phyloP scores from a whole-genome alignment of 441 rosid genomes.

The Corymbia citriodora region DNA sequence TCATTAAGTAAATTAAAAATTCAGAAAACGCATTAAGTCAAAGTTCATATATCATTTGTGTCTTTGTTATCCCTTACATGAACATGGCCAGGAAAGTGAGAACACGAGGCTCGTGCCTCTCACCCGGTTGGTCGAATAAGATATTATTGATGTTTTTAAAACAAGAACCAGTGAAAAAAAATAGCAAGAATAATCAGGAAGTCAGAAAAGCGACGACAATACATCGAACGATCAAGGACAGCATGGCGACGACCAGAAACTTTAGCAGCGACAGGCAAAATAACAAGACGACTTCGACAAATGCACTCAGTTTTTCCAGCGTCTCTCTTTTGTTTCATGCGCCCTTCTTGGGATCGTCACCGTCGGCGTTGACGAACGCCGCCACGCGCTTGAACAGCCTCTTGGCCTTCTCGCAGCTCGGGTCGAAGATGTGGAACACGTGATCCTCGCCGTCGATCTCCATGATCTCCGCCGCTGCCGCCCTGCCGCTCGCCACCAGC shows the following conservation, averaged over 20 bases:
- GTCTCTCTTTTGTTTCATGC: background rate
- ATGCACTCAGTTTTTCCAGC: background rate
- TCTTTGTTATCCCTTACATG: no score
- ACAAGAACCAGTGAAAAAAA: background rate
- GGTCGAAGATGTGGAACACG: constrained; percentile 66
- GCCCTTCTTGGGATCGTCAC: background rate
- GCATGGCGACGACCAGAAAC: background rate
- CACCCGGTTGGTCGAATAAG: background rate
- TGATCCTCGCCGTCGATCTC: constrained; percentile 59
- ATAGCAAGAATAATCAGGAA: background rate
- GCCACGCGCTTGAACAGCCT: constrained; percentile 39
- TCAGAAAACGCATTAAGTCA: background rate
- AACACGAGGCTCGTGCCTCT: background rate
- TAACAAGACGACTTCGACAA: background rate
- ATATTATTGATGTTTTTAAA: background rate
- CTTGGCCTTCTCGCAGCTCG: constrained; percentile 39
- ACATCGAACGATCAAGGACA: background rate
- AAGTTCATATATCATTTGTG: background rate
- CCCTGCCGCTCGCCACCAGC: constrained; percentile 41
- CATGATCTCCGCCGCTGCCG: constrained; percentile 39
- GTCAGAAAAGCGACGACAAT: background rate
- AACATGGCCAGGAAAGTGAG: background rate
- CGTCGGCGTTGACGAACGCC: constrained; percentile 33
- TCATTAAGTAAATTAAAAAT: no score
- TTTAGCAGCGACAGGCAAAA: background rate